phyloP scores from a whole-genome alignment of 768 basidiomycete species.

The Rhizopogon vesiculosus region DNA sequence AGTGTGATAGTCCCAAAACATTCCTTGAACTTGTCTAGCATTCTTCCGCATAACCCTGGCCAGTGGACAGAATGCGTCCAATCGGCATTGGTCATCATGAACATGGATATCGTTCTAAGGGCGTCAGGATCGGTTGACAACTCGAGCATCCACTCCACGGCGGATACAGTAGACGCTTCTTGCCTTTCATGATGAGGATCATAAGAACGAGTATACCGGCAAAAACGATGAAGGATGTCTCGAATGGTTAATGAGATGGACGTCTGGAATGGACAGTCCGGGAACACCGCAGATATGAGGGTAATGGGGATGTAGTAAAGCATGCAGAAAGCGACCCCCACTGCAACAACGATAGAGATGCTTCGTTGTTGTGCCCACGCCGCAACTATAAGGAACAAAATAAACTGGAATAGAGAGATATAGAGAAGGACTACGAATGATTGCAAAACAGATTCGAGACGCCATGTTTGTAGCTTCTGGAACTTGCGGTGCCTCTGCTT shows the following conservation, averaged over 20 bases:
- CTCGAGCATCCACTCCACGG: slow-evolving; percentile 3
- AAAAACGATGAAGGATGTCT: no score
- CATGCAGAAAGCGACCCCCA: not conserved
- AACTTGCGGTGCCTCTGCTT: not conserved
- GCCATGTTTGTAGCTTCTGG: slow-evolving; percentile 6
- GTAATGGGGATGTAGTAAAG: slow-evolving; percentile 3
- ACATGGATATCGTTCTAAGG: not conserved
- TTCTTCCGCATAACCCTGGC: no score
- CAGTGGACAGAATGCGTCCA: no score
- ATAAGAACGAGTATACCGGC: no score
- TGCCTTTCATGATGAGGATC: no score
- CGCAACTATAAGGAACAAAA: not conserved
- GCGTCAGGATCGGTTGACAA: slow-evolving; percentile 8
- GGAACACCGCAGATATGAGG: not conserved
- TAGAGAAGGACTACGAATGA: slow-evolving; percentile 3
- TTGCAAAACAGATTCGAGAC: slow-evolving; percentile 3
- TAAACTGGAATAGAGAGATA: slow-evolving; percentile 5
- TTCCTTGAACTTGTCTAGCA: no score
- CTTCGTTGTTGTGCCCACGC: not conserved
- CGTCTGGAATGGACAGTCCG: slow-evolving; percentile 7
- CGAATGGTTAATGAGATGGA: not conserved
- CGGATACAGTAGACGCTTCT: no score
- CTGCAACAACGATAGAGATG: slow-evolving; percentile 4
- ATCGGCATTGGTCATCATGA: not conserved
- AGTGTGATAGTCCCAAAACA: no score